These are phyloP conservation scores for Nigrospora oryzae DNA, from an alignment of 2,329 filamentous ascomycete genomes.

Conservation along the genomic window DNA sequence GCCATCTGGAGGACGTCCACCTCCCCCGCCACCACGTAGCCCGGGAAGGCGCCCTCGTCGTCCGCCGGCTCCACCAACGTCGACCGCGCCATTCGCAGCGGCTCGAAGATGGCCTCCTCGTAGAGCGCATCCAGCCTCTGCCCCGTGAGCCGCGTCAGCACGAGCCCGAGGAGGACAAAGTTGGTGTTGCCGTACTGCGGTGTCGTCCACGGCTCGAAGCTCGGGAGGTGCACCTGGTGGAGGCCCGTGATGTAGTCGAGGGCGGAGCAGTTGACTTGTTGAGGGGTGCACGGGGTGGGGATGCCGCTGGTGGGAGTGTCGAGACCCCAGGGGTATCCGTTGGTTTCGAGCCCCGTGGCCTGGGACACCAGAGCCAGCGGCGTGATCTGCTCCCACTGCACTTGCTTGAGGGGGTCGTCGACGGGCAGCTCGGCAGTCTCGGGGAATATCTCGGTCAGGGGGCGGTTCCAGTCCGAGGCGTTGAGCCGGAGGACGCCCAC, in stretches of 20 bases:
- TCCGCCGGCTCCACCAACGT: constrained; percentile 9
- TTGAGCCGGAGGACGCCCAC: constrained; percentile 25
- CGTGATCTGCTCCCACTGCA: constrained; percentile 23
- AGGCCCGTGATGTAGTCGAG: constrained; percentile 15
- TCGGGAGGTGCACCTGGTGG: constrained; percentile 7
- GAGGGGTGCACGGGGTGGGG: constrained; percentile 6
- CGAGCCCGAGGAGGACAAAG: constrained; percentile 14
- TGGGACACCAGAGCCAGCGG: constrained; percentile 21
- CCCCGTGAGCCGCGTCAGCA: constrained; percentile 11
- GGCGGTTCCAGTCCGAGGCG: constrained; percentile 22
- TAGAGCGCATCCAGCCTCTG: constrained; percentile 8
- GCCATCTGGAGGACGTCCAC: constrained; percentile 3
- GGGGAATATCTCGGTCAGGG: constrained; percentile 20
- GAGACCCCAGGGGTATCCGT: constrained; percentile 9
- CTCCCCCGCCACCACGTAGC: constrained; percentile 10
- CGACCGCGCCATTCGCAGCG: constrained; percentile 10
- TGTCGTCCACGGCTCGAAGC: constrained; percentile 11
- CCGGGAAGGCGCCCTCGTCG: constrained; percentile 3
- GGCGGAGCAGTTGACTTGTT: constrained; percentile 9
- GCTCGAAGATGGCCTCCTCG: constrained; percentile 10
- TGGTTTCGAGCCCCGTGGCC: constrained; percentile 18
- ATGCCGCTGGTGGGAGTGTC: not conserved
- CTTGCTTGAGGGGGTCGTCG: constrained; percentile 11
- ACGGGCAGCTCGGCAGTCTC: constrained; percentile 12
- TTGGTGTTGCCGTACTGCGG: constrained; percentile 16